Evolutionary conservation across 1,139 yeast genomes (phyloP).

Genomic region (Taphrina confusa): DNA sequence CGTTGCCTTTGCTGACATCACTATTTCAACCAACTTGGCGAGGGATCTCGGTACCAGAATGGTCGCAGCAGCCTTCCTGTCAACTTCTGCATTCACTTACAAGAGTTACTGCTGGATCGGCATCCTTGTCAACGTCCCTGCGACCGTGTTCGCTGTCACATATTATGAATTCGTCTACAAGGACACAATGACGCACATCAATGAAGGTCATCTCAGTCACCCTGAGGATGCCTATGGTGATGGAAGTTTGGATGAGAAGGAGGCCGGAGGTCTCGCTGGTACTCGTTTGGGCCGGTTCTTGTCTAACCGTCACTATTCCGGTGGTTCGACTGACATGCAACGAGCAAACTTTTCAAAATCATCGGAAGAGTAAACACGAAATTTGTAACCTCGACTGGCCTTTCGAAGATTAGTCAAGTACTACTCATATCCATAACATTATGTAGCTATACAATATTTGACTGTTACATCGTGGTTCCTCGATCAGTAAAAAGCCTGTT

Average conservation of each 20-base stretch:
- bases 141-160: constrained; percentile 29
- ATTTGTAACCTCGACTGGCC: no score
- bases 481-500: no score
- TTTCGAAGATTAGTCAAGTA: no score
- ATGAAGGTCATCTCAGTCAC: constrained; percentile 30
- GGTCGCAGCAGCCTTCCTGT: constrained; percentile 29
- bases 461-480: no score
- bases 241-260: neutral
- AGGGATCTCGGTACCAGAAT: constrained; percentile 31
- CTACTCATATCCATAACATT: no score
- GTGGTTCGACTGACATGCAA: constrained; percentile 10
- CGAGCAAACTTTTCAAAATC: constrained; percentile 8
- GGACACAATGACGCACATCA: constrained; percentile 26
- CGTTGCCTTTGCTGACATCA: constrained; percentile 23
- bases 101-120: constrained; percentile 30
- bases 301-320: constrained; percentile 20
- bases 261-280: constrained; percentile 6
- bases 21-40: constrained; percentile 31
- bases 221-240: constrained; percentile 11
- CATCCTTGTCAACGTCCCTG: constrained; percentile 31
- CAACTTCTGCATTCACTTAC: constrained; percentile 19
- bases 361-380: neutral
- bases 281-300: constrained; percentile 25
- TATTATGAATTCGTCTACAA: constrained; percentile 18
- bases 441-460: no score